Base-by-base conservation (phyloP, 768 basidiomycete genomes). In the Psilocybe azurescens region DNA sequence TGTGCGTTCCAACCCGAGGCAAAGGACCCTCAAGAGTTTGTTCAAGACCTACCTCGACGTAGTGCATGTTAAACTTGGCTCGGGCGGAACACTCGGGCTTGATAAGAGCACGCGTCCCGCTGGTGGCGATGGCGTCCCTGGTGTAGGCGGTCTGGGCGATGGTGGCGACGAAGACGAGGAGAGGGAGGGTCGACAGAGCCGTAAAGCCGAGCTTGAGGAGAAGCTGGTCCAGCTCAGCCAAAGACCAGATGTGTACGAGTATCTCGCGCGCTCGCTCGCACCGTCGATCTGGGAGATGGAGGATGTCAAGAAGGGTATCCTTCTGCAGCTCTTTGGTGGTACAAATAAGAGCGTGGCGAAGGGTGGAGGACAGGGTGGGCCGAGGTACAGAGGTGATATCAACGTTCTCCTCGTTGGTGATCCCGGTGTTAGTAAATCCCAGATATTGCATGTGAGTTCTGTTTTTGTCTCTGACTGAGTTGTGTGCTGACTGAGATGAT, bases 11-110 rank as follows among this genome's bases (percentile, higher is more conserved):
- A 98, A 98, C 72, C 93, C 96, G 5, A 85, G 94, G 9, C 93
- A 96, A 71, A 81, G 97, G 58, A 90, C 89, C 18, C 86, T 99
- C 77, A 97, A 97, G 77, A 93, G 93, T 66, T 81, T 99, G 46
- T 99, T 99, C 86, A 97, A 97, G 82, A 99, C 97, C 2, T 99
- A 93, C 76, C 77, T 99, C 53, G 97, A 99, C 74, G 93, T 97
- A 20, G 93, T 99, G 0, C 97, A 99, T 71, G 82, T 97, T 65
- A 90, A 87, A 67, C 81, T 94, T 28, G 92, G 91, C 9, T 83
- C 84, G 47, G 90, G 89, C 16, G 83, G 85, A 72, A 78, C 82
- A 38, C 83, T 98, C 52, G 90, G 89, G 3, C 84, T 91, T 61
- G 95, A 98, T 72, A 86, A 85, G 65, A 88, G 83, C 59, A 97